Evolutionary conservation across 2,329 filamentous ascomycete genomes (phyloP), one percentile per base, ranked within the genome.

Genomic region (Huntiella abstrusa): DNA sequence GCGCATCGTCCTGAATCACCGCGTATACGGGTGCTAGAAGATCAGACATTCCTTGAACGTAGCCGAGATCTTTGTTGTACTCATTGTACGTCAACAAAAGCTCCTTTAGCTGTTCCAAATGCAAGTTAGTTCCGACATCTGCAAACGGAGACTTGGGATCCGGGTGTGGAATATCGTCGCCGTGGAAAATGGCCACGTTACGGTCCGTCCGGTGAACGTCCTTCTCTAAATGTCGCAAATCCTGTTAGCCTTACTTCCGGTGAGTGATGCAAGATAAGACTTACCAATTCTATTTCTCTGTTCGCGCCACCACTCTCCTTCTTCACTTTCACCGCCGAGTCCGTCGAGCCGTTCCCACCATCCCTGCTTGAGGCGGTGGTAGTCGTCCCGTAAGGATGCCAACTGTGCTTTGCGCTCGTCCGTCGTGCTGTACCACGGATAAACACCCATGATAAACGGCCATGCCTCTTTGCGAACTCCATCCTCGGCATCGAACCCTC

Each of bases 21-120:
- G 91, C 91, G 57, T 98, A 98, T 50, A 98, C 85, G 2, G 91
- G 91, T 0, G 91, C 86, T 6, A 98, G 74, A 1, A 98, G 74
- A 61, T 98, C 91, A 10, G 86, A 95, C 91, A 98, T 98, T 51
- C 91, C 91, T 65, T 98, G 91, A 1, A 98, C 91, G 58, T 98
- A 98, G 42, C 92, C 91, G 2, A 98, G 72, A 49, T 91, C 84
- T 49, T 78, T 83, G 64, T 98, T 98, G 64, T 92, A 92, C 63
- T 98, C 91, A 59, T 98, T 96, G 62, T 98, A 98, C 0, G 91
- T 96, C 13, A 98, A 71, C 1, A 98, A 77, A 83, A 98, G 93
- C 59, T 98, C 91, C 64, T 98, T 98, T 75, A 98, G 83, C 65
- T 98, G 91, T 62, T 98, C 91, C 52, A 98, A 73, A 61, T 98